Conservation (phyloP, 2,329 filamentous ascomycete species). For the Scedosporium dehoogii region DNA sequence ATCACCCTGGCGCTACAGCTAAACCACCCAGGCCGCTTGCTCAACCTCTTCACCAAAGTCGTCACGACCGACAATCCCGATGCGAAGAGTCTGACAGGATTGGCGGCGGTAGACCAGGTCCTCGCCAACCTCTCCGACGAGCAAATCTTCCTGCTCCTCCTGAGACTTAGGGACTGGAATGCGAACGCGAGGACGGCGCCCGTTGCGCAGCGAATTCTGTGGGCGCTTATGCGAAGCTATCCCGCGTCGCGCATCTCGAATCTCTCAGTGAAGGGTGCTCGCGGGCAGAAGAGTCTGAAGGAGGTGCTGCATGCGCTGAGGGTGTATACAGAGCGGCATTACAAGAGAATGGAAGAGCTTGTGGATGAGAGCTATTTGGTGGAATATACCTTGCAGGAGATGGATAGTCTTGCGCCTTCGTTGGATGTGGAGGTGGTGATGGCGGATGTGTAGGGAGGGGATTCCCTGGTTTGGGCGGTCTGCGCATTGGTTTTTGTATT, state of each 20-base stretch:
- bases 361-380: constrained; percentile 91
- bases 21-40: constrained; percentile 82
- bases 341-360: constrained; percentile 78
- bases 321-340: constrained; percentile 89
- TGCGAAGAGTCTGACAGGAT: constrained; percentile 51
- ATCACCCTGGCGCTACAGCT: constrained; percentile 87
- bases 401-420: constrained; percentile 61
- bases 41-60: constrained; percentile 74
- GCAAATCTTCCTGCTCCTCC: constrained; percentile 73
- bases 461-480: background rate
- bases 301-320: constrained; percentile 81
- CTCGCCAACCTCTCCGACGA: constrained; percentile 70
- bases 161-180: constrained; percentile 90
- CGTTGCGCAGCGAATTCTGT: constrained; percentile 77
- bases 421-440: constrained; percentile 32
- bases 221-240: constrained; percentile 70
- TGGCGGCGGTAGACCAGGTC: constrained; percentile 70
- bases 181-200: constrained; percentile 82
- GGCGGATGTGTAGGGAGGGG: constrained; percentile 12
- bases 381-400: constrained; percentile 86
- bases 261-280: constrained; percentile 49
- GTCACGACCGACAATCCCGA: constrained; percentile 54
- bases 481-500: background rate
- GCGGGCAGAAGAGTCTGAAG: constrained; percentile 57
- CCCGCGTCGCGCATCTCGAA: constrained; percentile 67